Conservation (phyloP, 306 rosid genomes). For the Canavalia gladiata region DNA sequence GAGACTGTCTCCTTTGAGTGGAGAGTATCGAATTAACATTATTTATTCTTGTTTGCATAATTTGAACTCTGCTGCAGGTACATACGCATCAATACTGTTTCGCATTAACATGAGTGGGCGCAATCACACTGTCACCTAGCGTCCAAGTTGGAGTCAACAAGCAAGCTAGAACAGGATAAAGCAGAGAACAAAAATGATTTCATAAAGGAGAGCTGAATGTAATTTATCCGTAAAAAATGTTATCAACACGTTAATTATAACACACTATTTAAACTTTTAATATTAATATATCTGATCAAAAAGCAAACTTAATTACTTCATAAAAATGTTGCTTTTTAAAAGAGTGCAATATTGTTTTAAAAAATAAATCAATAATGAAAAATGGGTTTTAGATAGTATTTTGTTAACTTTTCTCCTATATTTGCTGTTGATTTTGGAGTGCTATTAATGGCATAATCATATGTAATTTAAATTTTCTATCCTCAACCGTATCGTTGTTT, state of each 20-base stretch:
- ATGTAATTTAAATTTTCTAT: neutral
- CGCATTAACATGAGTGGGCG: conserved; percentile 56
- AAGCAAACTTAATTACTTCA: neutral
- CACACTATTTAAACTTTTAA: neutral
- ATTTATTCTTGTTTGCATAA: neutral
- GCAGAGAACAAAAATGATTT: neutral
- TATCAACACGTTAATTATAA: neutral
- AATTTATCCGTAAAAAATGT: neutral
- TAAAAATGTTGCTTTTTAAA: neutral
- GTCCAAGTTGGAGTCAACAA: neutral
- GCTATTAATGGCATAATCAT: neutral
- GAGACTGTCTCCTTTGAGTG: neutral
- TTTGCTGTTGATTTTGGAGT: neutral
- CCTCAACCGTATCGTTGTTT: neutral
- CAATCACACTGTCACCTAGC: conserved; percentile 42
- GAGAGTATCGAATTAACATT: neutral
- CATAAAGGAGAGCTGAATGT: neutral
- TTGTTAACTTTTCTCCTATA: neutral
- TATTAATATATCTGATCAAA: too few relatives aligned
- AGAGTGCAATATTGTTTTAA: neutral
- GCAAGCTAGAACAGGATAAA: conserved; percentile 12
- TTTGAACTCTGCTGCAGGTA: conserved; percentile 52
- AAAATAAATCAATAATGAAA: neutral
- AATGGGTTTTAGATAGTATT: neutral
- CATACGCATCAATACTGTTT: conserved; percentile 70